phyloP scores from a whole-genome alignment of 441 rosid species.

The Gossypium laxum region DNA sequence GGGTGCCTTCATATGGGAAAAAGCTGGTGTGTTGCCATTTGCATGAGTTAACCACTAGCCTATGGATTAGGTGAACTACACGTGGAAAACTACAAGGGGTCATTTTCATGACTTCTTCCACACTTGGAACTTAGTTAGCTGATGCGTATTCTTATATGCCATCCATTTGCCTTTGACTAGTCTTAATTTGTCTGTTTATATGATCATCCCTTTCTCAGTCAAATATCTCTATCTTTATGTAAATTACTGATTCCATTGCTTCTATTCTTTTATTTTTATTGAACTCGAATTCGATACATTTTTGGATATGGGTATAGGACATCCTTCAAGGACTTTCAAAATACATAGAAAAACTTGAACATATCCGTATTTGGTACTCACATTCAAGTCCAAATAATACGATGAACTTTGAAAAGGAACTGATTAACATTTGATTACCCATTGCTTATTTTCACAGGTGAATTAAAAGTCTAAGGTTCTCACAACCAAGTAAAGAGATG shows the following conservation, averaged over 20 bases:
- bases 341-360: neutral
- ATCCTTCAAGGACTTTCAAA: neutral
- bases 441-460: conserved; percentile 13
- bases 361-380: neutral
- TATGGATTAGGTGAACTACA: conserved; percentile 62
- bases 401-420: conserved; percentile 13
- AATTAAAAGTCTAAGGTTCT: conserved; percentile 32
- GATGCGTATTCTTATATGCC: conserved; percentile 19
- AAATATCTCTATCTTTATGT: conserved; percentile 29
- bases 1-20: conserved; percentile 24
- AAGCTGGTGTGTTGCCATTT: conserved; percentile 35
- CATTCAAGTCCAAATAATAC: conserved; percentile 3
- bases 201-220: conserved; percentile 23
- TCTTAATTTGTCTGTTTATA: conserved; percentile 21
- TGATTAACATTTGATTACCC: conserved; percentile 10
- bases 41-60: conserved; percentile 32
- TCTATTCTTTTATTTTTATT: neutral
- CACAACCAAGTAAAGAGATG: conserved; percentile 23
- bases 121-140: conserved; percentile 22
- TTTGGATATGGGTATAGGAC: neutral
- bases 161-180: conserved; percentile 32
- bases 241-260: conserved; percentile 23
- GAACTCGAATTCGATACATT: neutral
- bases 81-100: conserved; percentile 60
- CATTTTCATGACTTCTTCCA: conserved; percentile 32